These are phyloP conservation scores for Phaffomyces opuntiae DNA, from an alignment of 805 yeast genomes.

Conservation along the genomic window DNA sequence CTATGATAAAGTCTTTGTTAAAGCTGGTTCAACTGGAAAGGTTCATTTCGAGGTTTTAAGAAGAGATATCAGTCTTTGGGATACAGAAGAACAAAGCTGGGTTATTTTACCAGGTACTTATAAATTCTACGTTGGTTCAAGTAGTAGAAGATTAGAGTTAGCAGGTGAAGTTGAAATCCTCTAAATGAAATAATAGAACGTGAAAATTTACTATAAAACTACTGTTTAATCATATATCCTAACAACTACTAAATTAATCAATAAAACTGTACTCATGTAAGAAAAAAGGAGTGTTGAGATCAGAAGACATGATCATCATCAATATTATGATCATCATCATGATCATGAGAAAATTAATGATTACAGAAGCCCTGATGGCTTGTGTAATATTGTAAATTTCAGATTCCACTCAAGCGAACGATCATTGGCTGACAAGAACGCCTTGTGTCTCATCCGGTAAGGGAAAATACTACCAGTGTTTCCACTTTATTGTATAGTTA, in stretches of 20 bases:
- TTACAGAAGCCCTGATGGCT: too few species aligned
- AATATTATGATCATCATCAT: too few species aligned
- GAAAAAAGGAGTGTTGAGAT: too few species aligned
- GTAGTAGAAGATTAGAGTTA: slow-evolving; percentile 39
- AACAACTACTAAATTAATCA: background rate
- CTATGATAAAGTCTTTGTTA: slow-evolving; percentile 44
- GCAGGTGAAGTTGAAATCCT: slow-evolving; percentile 31
- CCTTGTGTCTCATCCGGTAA: too few species aligned
- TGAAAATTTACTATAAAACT: background rate
- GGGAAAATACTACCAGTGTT: too few species aligned
- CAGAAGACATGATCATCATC: too few species aligned
- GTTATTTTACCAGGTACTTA: slow-evolving; percentile 49
- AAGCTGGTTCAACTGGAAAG: slow-evolving; percentile 31
- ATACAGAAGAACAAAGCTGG: slow-evolving; percentile 49
- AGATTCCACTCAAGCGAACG: too few species aligned
- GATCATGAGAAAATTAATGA: too few species aligned
- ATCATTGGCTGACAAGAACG: too few species aligned
- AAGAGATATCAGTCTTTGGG: slow-evolving; percentile 54
- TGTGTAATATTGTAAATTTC: too few species aligned
- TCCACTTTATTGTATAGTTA: too few species aligned
- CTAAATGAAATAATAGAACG: background rate
- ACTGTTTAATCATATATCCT: background rate
- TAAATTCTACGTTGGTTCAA: slow-evolving; percentile 42
- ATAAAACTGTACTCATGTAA: too few species aligned
- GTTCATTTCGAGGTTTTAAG: slow-evolving; percentile 39